Conservation (phyloP, 257 asterid genomes). For the Fraxinus cuspidata region DNA sequence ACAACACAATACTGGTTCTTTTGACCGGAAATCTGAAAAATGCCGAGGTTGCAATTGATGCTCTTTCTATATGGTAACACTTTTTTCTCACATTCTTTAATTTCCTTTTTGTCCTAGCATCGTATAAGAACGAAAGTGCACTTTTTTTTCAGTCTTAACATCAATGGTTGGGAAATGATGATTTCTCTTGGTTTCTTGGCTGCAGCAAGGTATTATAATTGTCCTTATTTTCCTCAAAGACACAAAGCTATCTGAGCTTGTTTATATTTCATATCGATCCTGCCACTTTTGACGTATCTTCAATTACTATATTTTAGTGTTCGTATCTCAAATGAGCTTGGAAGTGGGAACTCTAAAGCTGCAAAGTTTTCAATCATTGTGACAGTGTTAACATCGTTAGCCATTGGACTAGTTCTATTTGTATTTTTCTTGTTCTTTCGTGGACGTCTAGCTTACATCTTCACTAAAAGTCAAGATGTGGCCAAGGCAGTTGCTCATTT, state of each 20-base stretch:
- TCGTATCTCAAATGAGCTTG: conserved; percentile 76
- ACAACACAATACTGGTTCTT: conserved; percentile 62
- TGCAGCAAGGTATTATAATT: conserved; percentile 58
- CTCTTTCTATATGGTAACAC: conserved; percentile 71
- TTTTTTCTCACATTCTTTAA: background rate
- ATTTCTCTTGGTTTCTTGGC: conserved; percentile 69
- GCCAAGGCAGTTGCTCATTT: conserved; percentile 48
- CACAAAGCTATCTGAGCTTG: background rate
- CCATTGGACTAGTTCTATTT: conserved; percentile 46
- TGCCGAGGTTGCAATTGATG: conserved; percentile 64
- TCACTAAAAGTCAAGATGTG: conserved; percentile 48
- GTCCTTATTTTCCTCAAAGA: background rate
- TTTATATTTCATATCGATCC: background rate
- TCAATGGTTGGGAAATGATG: conserved; percentile 83
- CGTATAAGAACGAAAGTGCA: background rate
- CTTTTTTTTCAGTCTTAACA: conserved; percentile 54
- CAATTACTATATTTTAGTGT: conserved; percentile 38
- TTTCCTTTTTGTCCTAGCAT: background rate
- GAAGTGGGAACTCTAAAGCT: conserved; percentile 59
- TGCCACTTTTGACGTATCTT: background rate
- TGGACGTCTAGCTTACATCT: conserved; percentile 55
- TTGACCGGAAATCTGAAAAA: conserved; percentile 64
- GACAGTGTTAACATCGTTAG: conserved; percentile 50
- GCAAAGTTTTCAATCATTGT: conserved; percentile 55
- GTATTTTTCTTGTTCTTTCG: conserved; percentile 55